Percentiles rank a stretch among this genome's conserved stretches.
Conservation (phyloP, 352 stramenopile species). For the Phytophthora ramorum region DNA sequence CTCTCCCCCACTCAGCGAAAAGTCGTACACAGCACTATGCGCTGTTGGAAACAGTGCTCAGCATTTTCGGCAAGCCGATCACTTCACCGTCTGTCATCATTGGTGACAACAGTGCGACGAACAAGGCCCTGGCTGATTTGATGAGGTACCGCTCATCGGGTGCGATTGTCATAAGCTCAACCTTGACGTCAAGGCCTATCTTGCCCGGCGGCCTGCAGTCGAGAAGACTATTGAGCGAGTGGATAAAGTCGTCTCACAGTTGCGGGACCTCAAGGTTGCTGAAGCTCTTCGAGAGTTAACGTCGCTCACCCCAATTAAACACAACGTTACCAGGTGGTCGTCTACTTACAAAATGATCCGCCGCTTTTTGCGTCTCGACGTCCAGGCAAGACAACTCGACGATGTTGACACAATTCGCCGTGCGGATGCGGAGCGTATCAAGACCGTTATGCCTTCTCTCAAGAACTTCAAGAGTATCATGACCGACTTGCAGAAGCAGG, state of each 20-base stretch:
- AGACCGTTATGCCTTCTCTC: not conserved
- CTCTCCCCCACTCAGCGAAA: slow-evolving; percentile 7
- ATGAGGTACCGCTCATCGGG: slow-evolving; percentile 1
- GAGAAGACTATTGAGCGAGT: not conserved
- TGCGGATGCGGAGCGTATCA: not conserved
- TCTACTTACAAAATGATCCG: not conserved
- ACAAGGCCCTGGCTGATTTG: slow-evolving; percentile 6
- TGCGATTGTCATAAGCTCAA: not conserved
- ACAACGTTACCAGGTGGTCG: not conserved
- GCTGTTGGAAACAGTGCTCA: not conserved
- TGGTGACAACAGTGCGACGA: slow-evolving; percentile 4
- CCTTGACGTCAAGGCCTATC: not conserved
- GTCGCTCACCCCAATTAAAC: not conserved
- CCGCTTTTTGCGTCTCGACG: not conserved
- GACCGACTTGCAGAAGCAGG: not conserved
- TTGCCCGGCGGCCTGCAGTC: not conserved
- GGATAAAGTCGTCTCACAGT: not conserved
- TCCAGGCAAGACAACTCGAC: not conserved
- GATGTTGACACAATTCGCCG: slow-evolving; percentile 7
- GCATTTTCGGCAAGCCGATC: slow-evolving; percentile 3
- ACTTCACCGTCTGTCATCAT: slow-evolving; percentile 1
- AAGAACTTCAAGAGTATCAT: slow-evolving; percentile 1
- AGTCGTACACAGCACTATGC: slow-evolving; percentile 2
- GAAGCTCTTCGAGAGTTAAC: not conserved
- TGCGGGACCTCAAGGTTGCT: not conserved